Percentiles rank a stretch among this genome's conserved stretches.
These are phyloP conservation scores for Ochromonadaceae sp. DNA, from an alignment of 352 stramenopile species.

Conservation along the genomic window DNA sequence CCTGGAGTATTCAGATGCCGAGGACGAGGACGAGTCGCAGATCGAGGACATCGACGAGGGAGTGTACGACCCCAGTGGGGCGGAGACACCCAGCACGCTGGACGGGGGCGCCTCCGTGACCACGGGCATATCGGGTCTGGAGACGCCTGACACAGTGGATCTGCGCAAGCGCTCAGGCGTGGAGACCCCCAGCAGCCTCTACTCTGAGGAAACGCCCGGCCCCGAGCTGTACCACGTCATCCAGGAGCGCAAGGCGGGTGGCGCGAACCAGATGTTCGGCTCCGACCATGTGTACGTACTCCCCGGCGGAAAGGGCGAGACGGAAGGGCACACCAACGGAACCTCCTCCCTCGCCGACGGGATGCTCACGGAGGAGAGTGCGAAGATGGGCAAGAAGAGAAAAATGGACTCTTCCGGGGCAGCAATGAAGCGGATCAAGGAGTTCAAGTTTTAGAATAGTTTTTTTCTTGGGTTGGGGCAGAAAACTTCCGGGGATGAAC, in stretches of 20 bases:
- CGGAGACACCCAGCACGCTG: slow-evolving; percentile 31
- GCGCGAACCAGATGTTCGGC: slow-evolving; percentile 41
- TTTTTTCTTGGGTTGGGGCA: no score
- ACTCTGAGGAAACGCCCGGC: slow-evolving; percentile 12
- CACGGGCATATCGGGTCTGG: slow-evolving; percentile 26
- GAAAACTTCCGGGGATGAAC: no score
- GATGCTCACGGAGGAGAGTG: slow-evolving; percentile 7
- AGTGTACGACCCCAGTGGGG: slow-evolving; percentile 22
- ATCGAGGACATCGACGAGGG: slow-evolving; percentile 19
- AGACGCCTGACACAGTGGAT: slow-evolving; percentile 40
- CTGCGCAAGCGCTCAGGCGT: slow-evolving; percentile 44
- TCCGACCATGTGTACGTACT: slow-evolving; percentile 50
- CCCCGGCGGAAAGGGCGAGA: slow-evolving; percentile 38
- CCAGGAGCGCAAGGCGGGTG: slow-evolving; percentile 28
- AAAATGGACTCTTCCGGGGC: background rate
- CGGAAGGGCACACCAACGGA: slow-evolving; percentile 43
- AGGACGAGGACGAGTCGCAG: background rate
- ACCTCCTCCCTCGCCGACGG: slow-evolving; percentile 21
- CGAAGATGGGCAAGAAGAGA: background rate
- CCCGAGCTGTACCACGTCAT: slow-evolving; percentile 59
- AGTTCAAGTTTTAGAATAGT: slow-evolving; percentile 24
- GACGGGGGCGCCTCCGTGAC: slow-evolving; percentile 29
- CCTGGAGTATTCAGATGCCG: slow-evolving; percentile 7
- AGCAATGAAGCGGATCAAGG: slow-evolving; percentile 4
- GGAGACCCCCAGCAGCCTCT: slow-evolving; percentile 28